These are phyloP conservation scores for Debaryomyces singareniensis DNA, from an alignment of 1,139 yeast species.

Conservation along the genomic window DNA sequence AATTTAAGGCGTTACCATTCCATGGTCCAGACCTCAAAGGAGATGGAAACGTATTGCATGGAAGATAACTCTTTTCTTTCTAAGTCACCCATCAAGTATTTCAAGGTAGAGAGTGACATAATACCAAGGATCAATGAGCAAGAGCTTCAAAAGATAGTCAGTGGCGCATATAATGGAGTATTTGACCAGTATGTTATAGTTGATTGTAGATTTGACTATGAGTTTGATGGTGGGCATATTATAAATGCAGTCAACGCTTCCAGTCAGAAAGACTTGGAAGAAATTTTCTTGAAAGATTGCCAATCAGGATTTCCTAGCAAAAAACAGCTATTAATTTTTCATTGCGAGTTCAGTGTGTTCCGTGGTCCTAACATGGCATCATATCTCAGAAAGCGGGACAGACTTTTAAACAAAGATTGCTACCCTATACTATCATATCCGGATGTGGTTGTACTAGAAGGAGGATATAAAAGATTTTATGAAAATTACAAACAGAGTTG, in stretches of 20 bases:
- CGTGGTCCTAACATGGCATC: conserved; percentile 92
- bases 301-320: conserved; percentile 1
- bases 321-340: conserved; percentile 58
- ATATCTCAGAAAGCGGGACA: conserved; percentile 77
- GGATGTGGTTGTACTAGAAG: conserved; percentile 80
- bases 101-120: conserved; percentile 51
- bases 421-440: conserved; percentile 85
- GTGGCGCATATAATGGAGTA: conserved; percentile 44
- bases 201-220: conserved; percentile 92
- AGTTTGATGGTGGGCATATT: conserved; percentile 89
- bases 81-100: conserved; percentile 39
- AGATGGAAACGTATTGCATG: conserved; percentile 21
- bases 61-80: conserved; percentile 35
- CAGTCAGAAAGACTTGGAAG: conserved; percentile 62
- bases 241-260: conserved; percentile 74
- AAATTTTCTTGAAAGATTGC: conserved; percentile 24
- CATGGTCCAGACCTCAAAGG: conserved; percentile 49
- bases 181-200: conserved; percentile 61
- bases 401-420: conserved; percentile 61
- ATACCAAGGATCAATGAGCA: conserved; percentile 69
- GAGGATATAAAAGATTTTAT: conserved; percentile 82
- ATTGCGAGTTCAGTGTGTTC: conserved; percentile 89
- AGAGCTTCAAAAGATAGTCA: conserved; percentile 58
- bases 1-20: conserved; percentile 57
- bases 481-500: conserved; percentile 50